Evolutionary conservation across 2,329 filamentous ascomycete species (phyloP).

Genomic region (Ceratocystis huliohia): DNA sequence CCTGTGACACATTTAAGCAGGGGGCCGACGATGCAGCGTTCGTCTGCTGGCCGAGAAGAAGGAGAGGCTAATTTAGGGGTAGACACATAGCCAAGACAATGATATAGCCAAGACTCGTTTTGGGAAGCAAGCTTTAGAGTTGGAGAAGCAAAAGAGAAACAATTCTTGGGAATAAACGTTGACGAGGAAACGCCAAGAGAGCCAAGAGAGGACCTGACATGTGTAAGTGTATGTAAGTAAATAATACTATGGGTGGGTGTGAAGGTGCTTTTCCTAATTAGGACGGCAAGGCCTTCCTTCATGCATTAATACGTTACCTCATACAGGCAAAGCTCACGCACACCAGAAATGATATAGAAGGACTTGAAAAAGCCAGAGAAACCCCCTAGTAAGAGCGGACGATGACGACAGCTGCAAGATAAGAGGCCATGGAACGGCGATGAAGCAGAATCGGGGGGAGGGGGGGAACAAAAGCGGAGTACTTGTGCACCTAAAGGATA

Average conservation of each 20-base stretch:
- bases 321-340: background rate
- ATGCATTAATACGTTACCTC: slow-evolving; percentile 2
- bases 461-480: background rate
- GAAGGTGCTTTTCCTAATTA: background rate
- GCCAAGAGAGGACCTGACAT: slow-evolving; percentile 1
- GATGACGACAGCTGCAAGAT: background rate
- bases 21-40: background rate
- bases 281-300: background rate
- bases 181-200: slow-evolving; percentile 4
- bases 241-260: background rate
- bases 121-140: background rate
- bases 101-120: no score
- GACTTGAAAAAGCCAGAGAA: background rate
- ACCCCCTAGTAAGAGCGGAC: background rate
- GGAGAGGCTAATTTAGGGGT: background rate
- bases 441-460: background rate
- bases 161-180: background rate
- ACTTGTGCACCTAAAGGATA: background rate
- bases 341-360: background rate
- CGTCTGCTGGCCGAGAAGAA: background rate
- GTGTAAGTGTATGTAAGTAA: background rate
- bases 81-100: no score
- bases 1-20: slow-evolving; percentile 2
- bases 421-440: background rate
- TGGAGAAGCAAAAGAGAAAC: slow-evolving; percentile 3